Evolutionary conservation across 768 basidiomycete species (phyloP).

Genomic region (Leccinum subgranulosum): DNA sequence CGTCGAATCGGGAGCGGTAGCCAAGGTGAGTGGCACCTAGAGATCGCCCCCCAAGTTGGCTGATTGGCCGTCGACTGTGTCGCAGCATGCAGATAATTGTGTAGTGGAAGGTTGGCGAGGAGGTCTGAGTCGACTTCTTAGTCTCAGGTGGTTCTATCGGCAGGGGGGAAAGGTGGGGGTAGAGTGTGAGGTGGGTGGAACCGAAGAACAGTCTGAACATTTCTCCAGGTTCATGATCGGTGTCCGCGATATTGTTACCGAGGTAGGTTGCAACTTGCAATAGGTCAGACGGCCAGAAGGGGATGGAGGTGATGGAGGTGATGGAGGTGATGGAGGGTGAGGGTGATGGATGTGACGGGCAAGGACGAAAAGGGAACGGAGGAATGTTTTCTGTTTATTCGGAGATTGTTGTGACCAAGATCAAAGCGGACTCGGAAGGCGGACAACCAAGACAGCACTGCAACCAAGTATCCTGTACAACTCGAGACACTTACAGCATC

Average conservation of each 20-base stretch:
- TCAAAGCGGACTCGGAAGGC: conserved; percentile 7
- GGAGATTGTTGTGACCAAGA: conserved; percentile 3
- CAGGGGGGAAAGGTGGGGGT: neutral
- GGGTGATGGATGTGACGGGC: neutral
- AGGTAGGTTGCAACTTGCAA: neutral
- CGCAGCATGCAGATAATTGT: neutral
- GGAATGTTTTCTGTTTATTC: conserved; percentile 12
- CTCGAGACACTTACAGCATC: neutral
- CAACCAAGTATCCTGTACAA: neutral
- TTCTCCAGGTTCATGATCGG: neutral
- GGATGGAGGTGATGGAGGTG: neutral
- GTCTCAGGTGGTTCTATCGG: neutral
- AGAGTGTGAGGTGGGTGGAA: conserved; percentile 9
- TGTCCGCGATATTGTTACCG: neutral
- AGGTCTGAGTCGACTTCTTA: neutral
- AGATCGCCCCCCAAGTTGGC: neutral
- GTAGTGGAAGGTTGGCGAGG: neutral
- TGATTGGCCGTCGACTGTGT: neutral
- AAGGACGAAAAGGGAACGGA: neutral
- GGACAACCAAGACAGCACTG: neutral
- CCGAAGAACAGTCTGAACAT: neutral
- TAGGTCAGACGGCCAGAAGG: neutral
- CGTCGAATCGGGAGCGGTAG: neutral
- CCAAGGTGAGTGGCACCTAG: neutral
- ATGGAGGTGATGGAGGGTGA: neutral